These are phyloP conservation scores for Arthrobotrys sphaeroides DNA, from an alignment of 2,329 filamentous ascomycete genomes.

Conservation along the genomic window DNA sequence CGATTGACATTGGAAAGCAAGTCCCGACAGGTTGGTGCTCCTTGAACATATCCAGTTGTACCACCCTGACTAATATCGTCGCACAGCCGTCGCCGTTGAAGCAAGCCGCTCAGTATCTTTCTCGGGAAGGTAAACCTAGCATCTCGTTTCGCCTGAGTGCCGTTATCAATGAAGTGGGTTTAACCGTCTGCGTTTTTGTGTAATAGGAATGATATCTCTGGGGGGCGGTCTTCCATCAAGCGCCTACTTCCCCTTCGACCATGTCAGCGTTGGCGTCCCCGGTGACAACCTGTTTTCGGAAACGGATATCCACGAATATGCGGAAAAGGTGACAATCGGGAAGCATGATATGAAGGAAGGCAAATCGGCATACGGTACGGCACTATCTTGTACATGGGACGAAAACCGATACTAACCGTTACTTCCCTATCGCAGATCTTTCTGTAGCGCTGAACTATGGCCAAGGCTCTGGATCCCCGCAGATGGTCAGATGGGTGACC, in stretches of 20 bases:
- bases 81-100: slow-evolving; percentile 51
- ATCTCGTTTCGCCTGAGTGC: neutral
- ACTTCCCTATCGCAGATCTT: slow-evolving; percentile 69
- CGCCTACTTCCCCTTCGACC: slow-evolving; percentile 90
- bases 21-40: slow-evolving; percentile 49
- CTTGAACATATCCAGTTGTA: slow-evolving; percentile 9
- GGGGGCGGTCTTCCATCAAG: slow-evolving; percentile 89
- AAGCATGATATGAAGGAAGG: slow-evolving; percentile 82
- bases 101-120: slow-evolving; percentile 48
- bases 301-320: slow-evolving; percentile 70
- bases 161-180: neutral
- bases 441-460: slow-evolving; percentile 92
- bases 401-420: slow-evolving; percentile 29
- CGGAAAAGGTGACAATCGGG: slow-evolving; percentile 72
- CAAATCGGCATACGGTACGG: slow-evolving; percentile 66
- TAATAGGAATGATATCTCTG: slow-evolving; percentile 79
- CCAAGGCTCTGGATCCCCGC: slow-evolving; percentile 83
- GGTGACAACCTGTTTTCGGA: slow-evolving; percentile 75
- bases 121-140: slow-evolving; percentile 41
- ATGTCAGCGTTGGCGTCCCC: slow-evolving; percentile 78
- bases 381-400: neutral
- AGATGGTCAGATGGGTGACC: slow-evolving; percentile 87
- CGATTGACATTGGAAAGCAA: slow-evolving; percentile 51
- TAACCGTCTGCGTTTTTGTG: slow-evolving; percentile 19
- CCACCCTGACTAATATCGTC: slow-evolving; percentile 21